These are phyloP conservation scores for Triticum dicoccoides DNA, from an alignment of 176 grass and related monocot species.

Conservation along the genomic window DNA sequence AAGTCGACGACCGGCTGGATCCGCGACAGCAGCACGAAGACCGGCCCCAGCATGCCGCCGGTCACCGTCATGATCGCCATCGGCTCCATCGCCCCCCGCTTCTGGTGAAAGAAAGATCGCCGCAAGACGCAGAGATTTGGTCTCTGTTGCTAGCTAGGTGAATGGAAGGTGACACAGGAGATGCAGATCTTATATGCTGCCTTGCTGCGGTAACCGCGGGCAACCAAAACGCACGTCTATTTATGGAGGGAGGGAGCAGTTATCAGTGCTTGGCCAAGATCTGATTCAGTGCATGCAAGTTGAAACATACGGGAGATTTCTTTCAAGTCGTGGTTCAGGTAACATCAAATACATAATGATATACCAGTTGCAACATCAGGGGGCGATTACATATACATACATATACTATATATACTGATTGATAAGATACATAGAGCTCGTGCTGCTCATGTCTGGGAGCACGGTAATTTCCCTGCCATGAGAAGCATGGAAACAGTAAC, in stretches of 20 bases:
- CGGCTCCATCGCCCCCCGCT: constrained; percentile 17
- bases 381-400: background rate
- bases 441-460: background rate
- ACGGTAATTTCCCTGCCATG: constrained; percentile 7
- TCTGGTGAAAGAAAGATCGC: background rate
- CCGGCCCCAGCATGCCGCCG: constrained; percentile 27
- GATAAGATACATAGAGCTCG: constrained; percentile 26
- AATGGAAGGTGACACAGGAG: background rate
- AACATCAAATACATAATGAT: background rate
- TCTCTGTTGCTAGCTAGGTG: background rate
- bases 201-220: background rate
- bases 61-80: constrained; percentile 44
- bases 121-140: background rate
- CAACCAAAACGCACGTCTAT: constrained; percentile 17
- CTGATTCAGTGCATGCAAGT: background rate
- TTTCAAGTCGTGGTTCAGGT: background rate
- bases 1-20: constrained; percentile 33
- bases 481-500: constrained; percentile 7
- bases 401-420: background rate
- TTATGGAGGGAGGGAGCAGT: background rate
- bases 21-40: constrained; percentile 34
- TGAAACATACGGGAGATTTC: background rate
- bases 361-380: background rate
- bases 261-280: background rate
- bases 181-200: constrained; percentile 7